These are phyloP conservation scores for Mycena kentingensis DNA, from an alignment of 768 basidiomycete species.

Conservation along the genomic window DNA sequence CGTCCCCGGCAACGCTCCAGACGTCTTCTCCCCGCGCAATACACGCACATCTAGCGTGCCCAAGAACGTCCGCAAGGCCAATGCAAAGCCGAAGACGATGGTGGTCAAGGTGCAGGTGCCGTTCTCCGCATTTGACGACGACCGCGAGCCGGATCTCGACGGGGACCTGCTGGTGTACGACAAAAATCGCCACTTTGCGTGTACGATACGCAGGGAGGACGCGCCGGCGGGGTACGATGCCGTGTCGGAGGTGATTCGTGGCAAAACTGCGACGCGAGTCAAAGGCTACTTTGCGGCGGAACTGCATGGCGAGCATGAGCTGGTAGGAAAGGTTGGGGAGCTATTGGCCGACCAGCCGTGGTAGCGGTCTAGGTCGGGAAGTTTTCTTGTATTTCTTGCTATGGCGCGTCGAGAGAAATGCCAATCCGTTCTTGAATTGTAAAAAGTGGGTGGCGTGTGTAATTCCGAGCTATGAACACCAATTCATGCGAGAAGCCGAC, in stretches of 20 bases:
- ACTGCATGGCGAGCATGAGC: slow-evolving; percentile 39
- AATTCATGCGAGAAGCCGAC: too few relatives aligned
- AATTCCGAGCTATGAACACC: too few relatives aligned
- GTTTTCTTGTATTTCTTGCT: too few relatives aligned
- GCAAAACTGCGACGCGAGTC: slow-evolving; percentile 39
- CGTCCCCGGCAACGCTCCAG: too few relatives aligned
- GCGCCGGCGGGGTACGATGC: slow-evolving; percentile 42
- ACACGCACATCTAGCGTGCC: too few relatives aligned
- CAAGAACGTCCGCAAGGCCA: background rate
- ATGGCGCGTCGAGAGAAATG: too few relatives aligned
- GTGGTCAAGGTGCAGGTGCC: slow-evolving; percentile 57
- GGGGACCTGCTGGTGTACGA: slow-evolving; percentile 49
- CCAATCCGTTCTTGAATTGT: too few relatives aligned
- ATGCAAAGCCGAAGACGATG: slow-evolving; percentile 16
- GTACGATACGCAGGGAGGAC: slow-evolving; percentile 38
- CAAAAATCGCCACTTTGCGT: slow-evolving; percentile 56
- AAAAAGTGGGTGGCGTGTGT: too few relatives aligned
- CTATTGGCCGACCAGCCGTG: slow-evolving; percentile 61
- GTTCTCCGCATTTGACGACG: slow-evolving; percentile 27
- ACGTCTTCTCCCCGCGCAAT: too few relatives aligned
- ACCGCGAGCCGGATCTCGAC: background rate
- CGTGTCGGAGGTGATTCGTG: slow-evolving; percentile 40
- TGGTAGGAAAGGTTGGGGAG: slow-evolving; percentile 54
- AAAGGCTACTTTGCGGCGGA: slow-evolving; percentile 26
- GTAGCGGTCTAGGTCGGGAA: too few relatives aligned